Base-by-base conservation (phyloP, 495 filamentous ascomycete genomes). In the Beverwykella pulmonaria region DNA sequence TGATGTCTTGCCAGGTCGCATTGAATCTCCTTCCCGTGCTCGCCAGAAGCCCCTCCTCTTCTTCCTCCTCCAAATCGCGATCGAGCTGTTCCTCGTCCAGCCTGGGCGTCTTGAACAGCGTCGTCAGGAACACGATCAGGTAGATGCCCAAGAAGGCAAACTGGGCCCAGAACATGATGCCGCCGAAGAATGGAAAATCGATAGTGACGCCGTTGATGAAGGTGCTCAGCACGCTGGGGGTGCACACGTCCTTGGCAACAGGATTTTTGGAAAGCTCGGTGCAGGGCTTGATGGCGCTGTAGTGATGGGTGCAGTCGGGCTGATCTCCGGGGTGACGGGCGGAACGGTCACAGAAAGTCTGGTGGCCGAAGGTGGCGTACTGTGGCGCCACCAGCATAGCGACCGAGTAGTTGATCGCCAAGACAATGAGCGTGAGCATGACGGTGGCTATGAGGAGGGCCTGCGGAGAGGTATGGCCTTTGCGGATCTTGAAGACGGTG, bases 121-220 rank as follows among this genome's bases (percentile, higher is more conserved):
- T 85, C 1, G 86, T 88, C 34, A 91, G 44, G 65, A 93, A 87
- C 29, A 94, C 84, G 56, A 95, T 77, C 8, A 95, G 73, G 78
- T 94, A 96, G 15, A 97, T 80, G 20, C 86, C 92, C 49, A 98
- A 77, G 78, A 98, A 98, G 14, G 82, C 87, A 71, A 96, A 97
- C 73, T 98, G 95, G 0, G 91, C 90, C 93, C 92, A 98, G 79
- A 98, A 98, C 63, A 89, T 84, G 14, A 98, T 81, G 34, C 86
- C 89, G n/a, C 94, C 94, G 77, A 98, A 96, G 73, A 96, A 90
- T 17, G 95, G 93, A 81, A 92, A 98, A 77, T 93, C 94, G 65
- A 98, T 80, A n/a, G 91, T 95, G 39, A 97, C 83, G 30, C 92
- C 87, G 74, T 98, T 97, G 58, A 98, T 79, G 78, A 98, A 96